Conservation (phyloP, 495 filamentous ascomycete genomes). For the Geopyxis carbonaria region DNA sequence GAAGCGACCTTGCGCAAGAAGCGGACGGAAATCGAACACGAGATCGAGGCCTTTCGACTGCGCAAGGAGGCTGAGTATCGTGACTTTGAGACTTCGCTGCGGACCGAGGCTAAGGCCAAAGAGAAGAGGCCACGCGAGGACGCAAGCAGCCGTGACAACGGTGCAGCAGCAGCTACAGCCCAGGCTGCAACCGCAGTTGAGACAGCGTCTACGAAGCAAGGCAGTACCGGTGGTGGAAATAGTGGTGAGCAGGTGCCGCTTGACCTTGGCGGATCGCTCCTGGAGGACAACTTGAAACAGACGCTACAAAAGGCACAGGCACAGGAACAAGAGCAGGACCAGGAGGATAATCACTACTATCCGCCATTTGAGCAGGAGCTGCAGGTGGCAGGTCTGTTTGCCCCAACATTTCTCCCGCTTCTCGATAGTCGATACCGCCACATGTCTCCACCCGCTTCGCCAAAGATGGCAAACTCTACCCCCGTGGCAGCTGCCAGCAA, state of each 20-base stretch:
- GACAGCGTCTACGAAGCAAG: constrained; percentile 3
- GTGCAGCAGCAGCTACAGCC: constrained; percentile 8
- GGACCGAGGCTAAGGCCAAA: constrained; percentile 10
- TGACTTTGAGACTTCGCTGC: constrained; percentile 13
- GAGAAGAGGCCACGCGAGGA: constrained; percentile 8
- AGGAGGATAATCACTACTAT: constrained; percentile 9
- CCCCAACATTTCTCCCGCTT: constrained; percentile 21
- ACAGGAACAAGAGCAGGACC: not conserved
- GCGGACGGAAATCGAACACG: constrained; percentile 20
- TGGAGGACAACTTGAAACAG: constrained; percentile 14
- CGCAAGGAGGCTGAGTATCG: constrained; percentile 21
- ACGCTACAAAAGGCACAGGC: constrained; percentile 2
- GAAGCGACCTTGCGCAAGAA: constrained; percentile 14
- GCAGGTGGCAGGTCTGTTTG: constrained; percentile 22
- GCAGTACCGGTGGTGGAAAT: constrained; percentile 4
- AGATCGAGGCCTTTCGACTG: constrained; percentile 21
- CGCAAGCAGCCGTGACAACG: constrained; percentile 4
- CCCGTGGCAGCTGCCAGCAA: not conserved
- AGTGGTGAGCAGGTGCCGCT: constrained; percentile 12
- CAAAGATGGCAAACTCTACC: not conserved
- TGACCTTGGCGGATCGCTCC: constrained; percentile 13
- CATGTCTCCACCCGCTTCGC: not conserved
- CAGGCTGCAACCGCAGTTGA: constrained; percentile 8
- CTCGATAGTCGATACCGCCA: constrained; percentile 15
- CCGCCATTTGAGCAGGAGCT: constrained; percentile 25